Evolutionary conservation across 768 basidiomycete species (phyloP), one percentile per base, ranked within the genome.

Genomic region (Pulveroboletus frians): DNA sequence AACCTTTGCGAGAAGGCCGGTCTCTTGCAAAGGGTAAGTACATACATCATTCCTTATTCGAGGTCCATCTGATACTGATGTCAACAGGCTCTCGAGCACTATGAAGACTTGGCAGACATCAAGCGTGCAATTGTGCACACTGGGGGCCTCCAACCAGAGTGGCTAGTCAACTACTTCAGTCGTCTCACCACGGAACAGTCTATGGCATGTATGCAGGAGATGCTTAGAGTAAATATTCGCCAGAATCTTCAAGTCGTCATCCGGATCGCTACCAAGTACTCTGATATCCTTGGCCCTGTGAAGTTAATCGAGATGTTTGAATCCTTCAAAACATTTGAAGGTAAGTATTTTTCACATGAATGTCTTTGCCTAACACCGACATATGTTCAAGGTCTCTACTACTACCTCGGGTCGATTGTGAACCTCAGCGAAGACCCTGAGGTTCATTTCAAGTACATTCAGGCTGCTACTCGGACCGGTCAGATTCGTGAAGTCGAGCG

Each of bases 401-500:
- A 98, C 71, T 98, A 97, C 68, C 85, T 99, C 39, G 96, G 96
- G 23, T 95, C 95, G 9, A 80, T 99, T 57, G 96, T 99, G 66
- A 99, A 98, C 71, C 78, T 99, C 55, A 92, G 88, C 66, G 82
- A 92, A 66, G 96, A 99, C 69, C 79, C 90, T 5, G 96, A 99
- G 67, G 95, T 99, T 3, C 89, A 97, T 75, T 99, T 96, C 84
- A 98, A 99, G 76, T 98, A 98, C 72, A 97, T 99, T 63, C 95
- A 98, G 64, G 96, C 96, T 23, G 96, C 96, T 6, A 95, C 93
- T 2, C 84, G 95, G 23, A 99, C 96, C 26, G 94, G 95, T 36
- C 96, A 98, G 67, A 93, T 99, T 58, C 88, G 96, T 42, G 96
- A 99, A 68, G 96, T 99, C 49, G 96, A 99, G 71, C 92, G 96